Base-by-base conservation (phyloP, 495 filamentous ascomycete genomes). In the Talaromyces borbonicus region DNA sequence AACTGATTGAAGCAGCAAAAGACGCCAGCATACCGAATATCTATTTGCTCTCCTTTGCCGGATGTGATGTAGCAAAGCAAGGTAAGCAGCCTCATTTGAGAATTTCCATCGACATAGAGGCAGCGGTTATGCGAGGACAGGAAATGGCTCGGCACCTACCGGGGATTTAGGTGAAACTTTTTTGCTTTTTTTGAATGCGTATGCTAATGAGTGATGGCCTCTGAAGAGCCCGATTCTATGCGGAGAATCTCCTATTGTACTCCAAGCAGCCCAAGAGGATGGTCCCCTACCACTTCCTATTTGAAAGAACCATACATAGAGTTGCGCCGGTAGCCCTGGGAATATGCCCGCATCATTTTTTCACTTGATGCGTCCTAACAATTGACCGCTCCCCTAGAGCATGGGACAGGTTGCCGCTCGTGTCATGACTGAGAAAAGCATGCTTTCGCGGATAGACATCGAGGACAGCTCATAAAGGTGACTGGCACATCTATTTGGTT, bases 91-190 rank as follows among this genome's bases (percentile, higher is more conserved):
- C 75, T 3, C 52, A 64, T 12, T 54, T 79, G 46, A 55, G 76
- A 5, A 67, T 77, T 55, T 77, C 78, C 47, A 66, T 78, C 27
- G 70, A 76, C 36, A 56, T 80, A 18, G 75, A 80, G 56, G 46
- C 40, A 2, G 12, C 59, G 49, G 61, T 76, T 26, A 42, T 79
- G 56, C 59, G 0, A 25, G 53, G 3, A 55, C 65, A 27, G 73
- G 74, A 0, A 59, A 67, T 49, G 72, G 65, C 19, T 68, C 70
- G 20, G 68, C 66, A 45, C 61, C 78, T 9, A 72, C 78, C 47
- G 65, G 74, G 73, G n/a, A n/a, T n/a, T n/a, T n/a, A n/a, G n/a
- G n/a, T n/a, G n/a, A n/a, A n/a, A n/a, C n/a, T 74, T 44, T 35
- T 64, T 52, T n/a, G 8, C 22, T 40, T 37, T 8, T 12, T 49